Conservation (phyloP, 345 rosid genomes). For the Populus simonii region DNA sequence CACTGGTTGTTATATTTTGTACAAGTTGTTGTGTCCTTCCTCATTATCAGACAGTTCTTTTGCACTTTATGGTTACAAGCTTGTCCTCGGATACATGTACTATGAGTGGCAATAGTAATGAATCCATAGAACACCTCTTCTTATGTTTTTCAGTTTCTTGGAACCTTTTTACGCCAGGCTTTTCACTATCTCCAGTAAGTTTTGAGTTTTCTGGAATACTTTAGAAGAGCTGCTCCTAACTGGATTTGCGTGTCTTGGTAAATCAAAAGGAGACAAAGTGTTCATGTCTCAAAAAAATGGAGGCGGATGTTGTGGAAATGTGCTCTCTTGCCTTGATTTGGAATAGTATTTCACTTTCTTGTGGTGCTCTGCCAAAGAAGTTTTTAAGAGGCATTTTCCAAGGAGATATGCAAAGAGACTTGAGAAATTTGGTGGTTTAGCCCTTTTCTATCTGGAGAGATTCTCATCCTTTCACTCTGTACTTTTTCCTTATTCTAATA, state of each 20-base stretch:
- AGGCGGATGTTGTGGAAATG: background rate
- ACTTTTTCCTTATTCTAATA: background rate
- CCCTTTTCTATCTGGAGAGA: background rate
- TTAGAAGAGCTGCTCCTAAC: background rate
- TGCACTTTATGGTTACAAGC: background rate
- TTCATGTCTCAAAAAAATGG: background rate
- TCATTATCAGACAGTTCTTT: background rate
- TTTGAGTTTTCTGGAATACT: background rate
- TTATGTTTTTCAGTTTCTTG: background rate
- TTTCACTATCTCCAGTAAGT: background rate
- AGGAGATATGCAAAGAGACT: background rate
- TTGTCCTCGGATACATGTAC: background rate
- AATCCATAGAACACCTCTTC: background rate
- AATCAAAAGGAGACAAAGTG: background rate
- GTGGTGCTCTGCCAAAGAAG: background rate
- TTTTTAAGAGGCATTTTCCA: background rate
- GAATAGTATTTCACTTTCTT: background rate
- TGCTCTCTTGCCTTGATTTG: background rate
- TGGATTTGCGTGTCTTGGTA: background rate
- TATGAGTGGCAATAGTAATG: background rate
- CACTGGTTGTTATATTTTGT: slow-evolving; percentile 3
- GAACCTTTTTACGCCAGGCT: background rate
- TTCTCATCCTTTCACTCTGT: background rate
- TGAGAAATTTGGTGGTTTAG: background rate
- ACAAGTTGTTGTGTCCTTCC: background rate